Percentiles rank a stretch among this genome's conserved stretches.
Evolutionary conservation across 1,284 basidiomycete genomes (phyloP).

Genomic region (Anthracocystis setariae): DNA sequence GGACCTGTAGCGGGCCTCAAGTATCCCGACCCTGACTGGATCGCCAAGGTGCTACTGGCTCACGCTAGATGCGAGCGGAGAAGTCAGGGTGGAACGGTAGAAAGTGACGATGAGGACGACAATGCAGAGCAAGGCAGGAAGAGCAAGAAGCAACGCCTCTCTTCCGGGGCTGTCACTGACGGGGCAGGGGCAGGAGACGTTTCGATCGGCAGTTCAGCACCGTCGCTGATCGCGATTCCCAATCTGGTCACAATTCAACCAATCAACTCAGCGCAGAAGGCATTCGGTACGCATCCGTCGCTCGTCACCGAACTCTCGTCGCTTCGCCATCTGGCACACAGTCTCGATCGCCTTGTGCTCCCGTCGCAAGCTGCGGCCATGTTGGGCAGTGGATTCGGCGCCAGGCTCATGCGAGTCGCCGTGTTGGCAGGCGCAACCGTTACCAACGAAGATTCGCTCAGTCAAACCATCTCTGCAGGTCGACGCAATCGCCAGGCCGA

Average conservation of each 20-base stretch:
- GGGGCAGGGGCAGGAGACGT: slow-evolving; percentile 8
- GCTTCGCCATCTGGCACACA: slow-evolving; percentile 46
- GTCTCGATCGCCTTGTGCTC: slow-evolving; percentile 42
- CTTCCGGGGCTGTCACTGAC: slow-evolving; percentile 19
- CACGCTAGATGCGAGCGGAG: slow-evolving; percentile 35
- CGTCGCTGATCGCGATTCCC: slow-evolving; percentile 21
- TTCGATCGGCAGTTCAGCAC: slow-evolving; percentile 11
- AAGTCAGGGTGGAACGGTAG: slow-evolving; percentile 22
- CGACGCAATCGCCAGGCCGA: slow-evolving; percentile 25
- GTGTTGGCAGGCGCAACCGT: slow-evolving; percentile 42
- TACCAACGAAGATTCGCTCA: slow-evolving; percentile 47
- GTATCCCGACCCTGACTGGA: slow-evolving; percentile 48
- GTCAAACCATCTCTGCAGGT: slow-evolving; percentile 29
- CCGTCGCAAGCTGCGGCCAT: slow-evolving; percentile 52
- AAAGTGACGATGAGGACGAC: slow-evolving; percentile 39
- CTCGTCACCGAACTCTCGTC: slow-evolving; percentile 52
- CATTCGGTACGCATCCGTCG: slow-evolving; percentile 34
- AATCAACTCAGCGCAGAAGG: slow-evolving; percentile 35
- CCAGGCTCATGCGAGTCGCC: slow-evolving; percentile 43
- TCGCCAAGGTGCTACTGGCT: slow-evolving; percentile 29
- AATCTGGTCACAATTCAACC: slow-evolving; percentile 50
- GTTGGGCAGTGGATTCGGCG: slow-evolving; percentile 37
- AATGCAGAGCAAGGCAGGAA: slow-evolving; percentile 11
- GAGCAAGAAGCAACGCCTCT: slow-evolving; percentile 25
- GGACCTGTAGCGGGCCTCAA: slow-evolving; percentile 34